Evolutionary conservation across 179 eudicot species (phyloP).

Genomic region (Actinidia chinensis): DNA sequence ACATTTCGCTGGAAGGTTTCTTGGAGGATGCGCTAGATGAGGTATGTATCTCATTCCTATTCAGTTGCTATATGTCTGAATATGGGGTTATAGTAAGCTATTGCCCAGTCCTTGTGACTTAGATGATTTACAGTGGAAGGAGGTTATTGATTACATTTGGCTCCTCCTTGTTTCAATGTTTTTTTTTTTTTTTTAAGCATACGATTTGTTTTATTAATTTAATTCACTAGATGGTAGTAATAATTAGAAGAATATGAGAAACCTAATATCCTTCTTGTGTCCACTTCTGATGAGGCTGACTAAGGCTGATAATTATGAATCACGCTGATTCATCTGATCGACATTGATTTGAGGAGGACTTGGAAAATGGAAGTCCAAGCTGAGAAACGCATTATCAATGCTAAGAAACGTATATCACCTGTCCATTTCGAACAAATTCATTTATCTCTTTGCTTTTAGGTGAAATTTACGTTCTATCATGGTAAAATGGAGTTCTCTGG

Average conservation of each 20-base stretch:
- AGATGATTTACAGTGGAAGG: no score
- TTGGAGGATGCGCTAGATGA: no score
- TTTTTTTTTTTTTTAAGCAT: no score
- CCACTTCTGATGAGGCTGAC: conserved; percentile 58
- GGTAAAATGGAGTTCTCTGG: background rate
- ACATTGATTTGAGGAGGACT: conserved; percentile 76
- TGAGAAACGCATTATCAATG: conserved; percentile 84
- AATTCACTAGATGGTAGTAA: no score
- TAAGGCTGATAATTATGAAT: conserved; percentile 65
- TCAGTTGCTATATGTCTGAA: no score
- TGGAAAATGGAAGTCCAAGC: conserved; percentile 94
- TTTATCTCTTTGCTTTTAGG: background rate
- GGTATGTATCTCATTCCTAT: no score
- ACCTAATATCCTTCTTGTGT: background rate
- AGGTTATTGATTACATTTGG: no score
- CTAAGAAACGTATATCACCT: conserved; percentile 64
- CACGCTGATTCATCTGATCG: conserved; percentile 67
- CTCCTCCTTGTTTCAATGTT: no score
- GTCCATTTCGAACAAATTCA: background rate
- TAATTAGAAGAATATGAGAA: background rate
- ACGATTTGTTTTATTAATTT: no score
- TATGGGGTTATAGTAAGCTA: no score
- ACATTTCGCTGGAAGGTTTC: no score
- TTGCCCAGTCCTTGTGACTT: no score
- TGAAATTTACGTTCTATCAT: background rate